A percentile compares a stretch with the other conserved stretches of the same genome.
Conservation (phyloP, 345 rosid species). For the Aegle marmelos region DNA sequence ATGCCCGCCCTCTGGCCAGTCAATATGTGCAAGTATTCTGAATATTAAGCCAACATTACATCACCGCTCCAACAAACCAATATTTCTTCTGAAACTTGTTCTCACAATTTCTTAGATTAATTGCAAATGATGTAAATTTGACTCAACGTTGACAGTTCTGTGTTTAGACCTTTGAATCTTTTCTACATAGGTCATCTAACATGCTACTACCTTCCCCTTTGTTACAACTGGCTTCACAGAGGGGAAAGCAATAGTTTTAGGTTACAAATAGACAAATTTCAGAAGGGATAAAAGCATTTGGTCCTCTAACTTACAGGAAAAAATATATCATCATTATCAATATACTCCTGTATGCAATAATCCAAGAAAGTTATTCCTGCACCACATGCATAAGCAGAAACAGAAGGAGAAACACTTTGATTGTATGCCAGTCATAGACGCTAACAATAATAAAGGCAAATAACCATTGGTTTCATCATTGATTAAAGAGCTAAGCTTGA, state of each 20-base stretch:
- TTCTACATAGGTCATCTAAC: not conserved
- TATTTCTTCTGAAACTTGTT: not conserved
- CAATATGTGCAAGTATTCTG: not conserved
- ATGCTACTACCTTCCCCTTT: not conserved
- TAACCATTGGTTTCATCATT: not conserved
- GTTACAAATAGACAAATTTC: not conserved
- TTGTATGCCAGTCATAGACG: not conserved
- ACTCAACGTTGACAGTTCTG: not conserved
- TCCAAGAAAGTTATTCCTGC: not conserved
- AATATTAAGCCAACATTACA: not conserved
- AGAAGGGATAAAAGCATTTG: no score
- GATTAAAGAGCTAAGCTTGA: not conserved
- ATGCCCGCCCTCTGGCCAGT: not conserved
- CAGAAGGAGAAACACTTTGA: not conserved
- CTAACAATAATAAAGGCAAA: not conserved
- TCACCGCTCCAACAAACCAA: not conserved
- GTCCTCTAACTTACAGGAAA: not conserved
- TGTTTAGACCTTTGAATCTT: not conserved
- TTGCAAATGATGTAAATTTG: not conserved
- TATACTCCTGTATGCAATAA: not conserved
- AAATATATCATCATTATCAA: not conserved
- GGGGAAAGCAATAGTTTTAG: not conserved
- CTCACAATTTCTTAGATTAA: not conserved
- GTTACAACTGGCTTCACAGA: not conserved
- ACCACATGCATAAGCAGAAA: not conserved